Evolutionary conservation across 1,284 basidiomycete genomes (phyloP).

Genomic region (Phaffia rhodozyma): DNA sequence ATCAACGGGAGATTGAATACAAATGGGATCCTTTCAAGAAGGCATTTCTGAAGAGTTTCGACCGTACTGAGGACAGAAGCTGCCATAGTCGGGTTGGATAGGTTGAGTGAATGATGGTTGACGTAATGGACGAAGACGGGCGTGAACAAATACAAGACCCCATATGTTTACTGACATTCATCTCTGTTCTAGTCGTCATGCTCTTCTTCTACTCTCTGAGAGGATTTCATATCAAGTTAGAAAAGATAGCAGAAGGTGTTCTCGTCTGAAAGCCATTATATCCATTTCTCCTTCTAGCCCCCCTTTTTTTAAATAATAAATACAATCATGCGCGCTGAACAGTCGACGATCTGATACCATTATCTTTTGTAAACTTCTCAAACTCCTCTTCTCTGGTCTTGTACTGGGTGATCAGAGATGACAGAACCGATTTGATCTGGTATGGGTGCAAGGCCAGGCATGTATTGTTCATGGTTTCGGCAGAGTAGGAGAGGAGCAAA

Average conservation of each 20-base stretch:
- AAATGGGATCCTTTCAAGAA: not conserved
- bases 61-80: too few species aligned
- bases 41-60: too few species aligned
- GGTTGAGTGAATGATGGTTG: too few species aligned
- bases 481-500: not conserved
- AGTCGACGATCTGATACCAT: constrained; percentile 44
- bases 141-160: constrained; percentile 33
- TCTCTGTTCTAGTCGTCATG: too few species aligned
- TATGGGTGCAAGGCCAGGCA: not conserved
- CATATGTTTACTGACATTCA: not conserved
- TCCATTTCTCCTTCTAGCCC: too few species aligned
- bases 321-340: too few species aligned
- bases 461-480: constrained; percentile 8
- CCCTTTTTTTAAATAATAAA: too few species aligned
- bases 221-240: too few species aligned
- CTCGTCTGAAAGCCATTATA: too few species aligned
- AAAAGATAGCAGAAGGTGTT: too few species aligned
- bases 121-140: not conserved
- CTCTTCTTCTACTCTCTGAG: too few species aligned
- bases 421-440: constrained; percentile 67
- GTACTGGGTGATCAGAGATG: constrained; percentile 67
- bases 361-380: constrained; percentile 65
- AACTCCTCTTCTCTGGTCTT: constrained; percentile 77
- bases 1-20: constrained; percentile 8
- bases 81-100: too few species aligned